Base-by-base conservation (phyloP, 2,329 filamentous ascomycete species). In the Hymenoscyphus repandus region DNA sequence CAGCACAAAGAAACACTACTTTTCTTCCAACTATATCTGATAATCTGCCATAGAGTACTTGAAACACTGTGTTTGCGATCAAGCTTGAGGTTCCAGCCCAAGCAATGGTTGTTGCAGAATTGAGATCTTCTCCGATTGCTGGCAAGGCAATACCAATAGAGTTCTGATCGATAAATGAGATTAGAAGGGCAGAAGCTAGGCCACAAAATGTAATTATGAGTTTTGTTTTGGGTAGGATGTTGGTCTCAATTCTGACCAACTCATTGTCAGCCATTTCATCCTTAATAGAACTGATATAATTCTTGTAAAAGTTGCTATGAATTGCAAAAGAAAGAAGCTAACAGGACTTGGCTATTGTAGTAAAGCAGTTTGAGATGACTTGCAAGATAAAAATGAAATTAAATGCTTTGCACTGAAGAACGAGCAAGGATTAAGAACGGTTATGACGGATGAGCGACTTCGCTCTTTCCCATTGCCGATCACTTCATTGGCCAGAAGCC, bases 1-100 rank as follows among this genome's bases (percentile, higher is more conserved):
- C 64, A 1, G 77, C 76, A 1, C 70, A 71, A 2, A 85, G 61
- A 46, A 79, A 77, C 6, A 85, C 71, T 6, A 74, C 70, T 62
- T 84, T 84, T 15, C 81, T 73, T 17, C 80, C 79, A 45, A 83
- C 74, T 1, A 83, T 76, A 63, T 84, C 80, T 0, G 79, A 82
- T 2, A 83, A 59, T 2, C 80, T 73, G 17, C 82, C 81, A 61
- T 85, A 85, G 0, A 86, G 71, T 52, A 84, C 79, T 56, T 82
- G 81, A 56, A 85, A 85, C 32, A 78, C 76, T 0, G 82, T 84
- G 52, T 77, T 79, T 30, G 76, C 76, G 41, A 81, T 74, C 40
- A 81, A 64, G 3, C 72, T 72, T 7, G 75, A 73, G 0, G 75
- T 78, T 6, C 75, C 76, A 1, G 74, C 74, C 77, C 77, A 80